These are phyloP conservation scores for Spergularia azorica DNA, from an alignment of 179 eudicot genomes.

Conservation along the genomic window DNA sequence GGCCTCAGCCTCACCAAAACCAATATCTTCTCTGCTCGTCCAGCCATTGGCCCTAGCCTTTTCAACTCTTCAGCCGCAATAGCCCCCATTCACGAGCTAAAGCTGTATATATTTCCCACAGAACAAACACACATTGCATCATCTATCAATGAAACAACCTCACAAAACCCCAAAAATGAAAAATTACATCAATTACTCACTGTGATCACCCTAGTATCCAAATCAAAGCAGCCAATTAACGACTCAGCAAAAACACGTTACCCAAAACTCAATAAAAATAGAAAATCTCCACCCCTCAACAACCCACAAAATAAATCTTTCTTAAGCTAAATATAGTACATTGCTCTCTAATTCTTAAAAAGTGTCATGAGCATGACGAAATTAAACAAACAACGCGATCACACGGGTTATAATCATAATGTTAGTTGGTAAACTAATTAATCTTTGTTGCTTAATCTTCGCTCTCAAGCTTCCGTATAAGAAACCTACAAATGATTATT, in stretches of 20 bases:
- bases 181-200: slow-evolving; percentile 33
- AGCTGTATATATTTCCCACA: slow-evolving; percentile 20
- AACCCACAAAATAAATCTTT: slow-evolving; percentile 32
- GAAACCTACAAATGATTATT: slow-evolving; percentile 25
- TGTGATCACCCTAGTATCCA: slow-evolving; percentile 23
- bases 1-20: slow-evolving; percentile 94
- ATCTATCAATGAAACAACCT: slow-evolving; percentile 19
- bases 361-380: slow-evolving; percentile 6
- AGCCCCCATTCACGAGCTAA: slow-evolving; percentile 57
- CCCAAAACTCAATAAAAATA: not conserved
- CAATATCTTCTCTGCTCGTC: slow-evolving; percentile 76
- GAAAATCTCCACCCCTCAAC: slow-evolving; percentile 33
- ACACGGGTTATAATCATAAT: slow-evolving; percentile 37
- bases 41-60: slow-evolving; percentile 52
- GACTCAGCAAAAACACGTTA: slow-evolving; percentile 31
- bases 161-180: slow-evolving; percentile 20
- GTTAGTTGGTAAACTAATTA: slow-evolving; percentile 46
- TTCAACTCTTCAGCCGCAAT: slow-evolving; percentile 67
- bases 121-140: slow-evolving; percentile 26
- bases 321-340: slow-evolving; percentile 28
- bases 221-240: slow-evolving; percentile 16
- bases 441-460: slow-evolving; percentile 47
- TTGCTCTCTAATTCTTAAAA: slow-evolving; percentile 10
- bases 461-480: slow-evolving; percentile 43
- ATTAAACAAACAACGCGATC: slow-evolving; percentile 19